These are phyloP conservation scores for Isoetes taiwanensis DNA, from an alignment of 75 land plant genomes.

Conservation along the genomic window DNA sequence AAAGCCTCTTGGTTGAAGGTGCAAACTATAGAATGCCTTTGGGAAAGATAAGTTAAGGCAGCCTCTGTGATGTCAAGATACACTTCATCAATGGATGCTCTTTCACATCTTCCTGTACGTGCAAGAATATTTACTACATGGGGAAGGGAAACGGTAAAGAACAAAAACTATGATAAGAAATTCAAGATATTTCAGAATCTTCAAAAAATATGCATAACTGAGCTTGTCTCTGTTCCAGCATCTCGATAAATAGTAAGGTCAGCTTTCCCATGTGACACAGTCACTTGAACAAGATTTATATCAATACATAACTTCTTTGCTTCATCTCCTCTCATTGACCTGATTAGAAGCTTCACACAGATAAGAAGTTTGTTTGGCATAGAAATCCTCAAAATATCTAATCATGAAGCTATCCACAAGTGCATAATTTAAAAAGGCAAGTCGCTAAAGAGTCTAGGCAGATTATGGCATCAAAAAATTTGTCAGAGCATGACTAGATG, in stretches of 20 bases:
- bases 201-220: too few species aligned
- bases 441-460: too few species aligned
- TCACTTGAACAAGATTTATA: constrained; percentile 84
- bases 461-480: too few species aligned
- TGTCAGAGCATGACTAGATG: too few species aligned
- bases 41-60: constrained; percentile 40
- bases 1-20: constrained; percentile 46
- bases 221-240: constrained; percentile 89
- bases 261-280: constrained; percentile 89
- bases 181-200: too few species aligned
- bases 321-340: constrained; percentile 92
- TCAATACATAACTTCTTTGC: constrained; percentile 78
- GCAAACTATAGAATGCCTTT: constrained; percentile 40
- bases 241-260: constrained; percentile 58
- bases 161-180: too few species aligned
- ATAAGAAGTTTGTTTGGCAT: too few species aligned
- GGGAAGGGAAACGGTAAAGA: too few species aligned
- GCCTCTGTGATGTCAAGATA: constrained; percentile 95
- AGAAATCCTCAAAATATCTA: too few species aligned
- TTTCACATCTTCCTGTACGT: constrained; percentile 68
- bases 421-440: too few species aligned
- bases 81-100: constrained; percentile 98
- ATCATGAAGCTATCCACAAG: too few species aligned
- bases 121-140: constrained; percentile 73
- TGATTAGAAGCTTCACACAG: too few species aligned